Evolutionary conservation across 75 land plant genomes (phyloP).

Genomic region (Sequoiadendron giganteum): DNA sequence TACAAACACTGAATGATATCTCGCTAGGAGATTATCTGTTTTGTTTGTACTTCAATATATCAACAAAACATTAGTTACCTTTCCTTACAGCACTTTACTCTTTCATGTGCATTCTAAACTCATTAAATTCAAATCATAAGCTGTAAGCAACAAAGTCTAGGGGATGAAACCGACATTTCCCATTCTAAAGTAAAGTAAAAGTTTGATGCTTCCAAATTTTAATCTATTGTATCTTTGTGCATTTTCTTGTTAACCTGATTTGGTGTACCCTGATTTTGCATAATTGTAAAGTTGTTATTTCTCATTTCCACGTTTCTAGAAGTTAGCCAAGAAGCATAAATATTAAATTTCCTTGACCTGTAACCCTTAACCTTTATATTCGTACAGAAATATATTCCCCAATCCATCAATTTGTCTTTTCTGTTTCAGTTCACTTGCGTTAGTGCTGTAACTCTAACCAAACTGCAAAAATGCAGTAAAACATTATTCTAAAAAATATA

Average conservation of each 20-base stretch:
- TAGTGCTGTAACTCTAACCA: background rate
- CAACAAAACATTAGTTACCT: background rate
- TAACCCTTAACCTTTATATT: background rate
- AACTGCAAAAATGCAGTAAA: background rate
- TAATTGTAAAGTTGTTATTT: background rate
- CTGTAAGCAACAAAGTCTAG: background rate
- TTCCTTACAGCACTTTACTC: background rate
- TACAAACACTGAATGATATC: background rate
- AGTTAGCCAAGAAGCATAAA: background rate
- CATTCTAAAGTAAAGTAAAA: background rate
- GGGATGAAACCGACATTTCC: background rate
- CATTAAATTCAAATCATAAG: background rate
- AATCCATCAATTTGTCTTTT: background rate
- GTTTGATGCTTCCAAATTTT: background rate
- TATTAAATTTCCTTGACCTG: background rate
- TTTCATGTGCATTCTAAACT: background rate
- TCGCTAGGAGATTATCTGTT: background rate
- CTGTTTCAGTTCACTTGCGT: background rate
- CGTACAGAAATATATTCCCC: background rate
- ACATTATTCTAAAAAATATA: background rate
- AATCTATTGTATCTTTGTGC: background rate
- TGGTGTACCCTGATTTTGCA: background rate
- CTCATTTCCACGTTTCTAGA: background rate
- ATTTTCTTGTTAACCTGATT: background rate
- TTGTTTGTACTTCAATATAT: background rate